Evolutionary conservation across 805 yeast species (phyloP).

Genomic region (Ogataea trehaloabstinens): DNA sequence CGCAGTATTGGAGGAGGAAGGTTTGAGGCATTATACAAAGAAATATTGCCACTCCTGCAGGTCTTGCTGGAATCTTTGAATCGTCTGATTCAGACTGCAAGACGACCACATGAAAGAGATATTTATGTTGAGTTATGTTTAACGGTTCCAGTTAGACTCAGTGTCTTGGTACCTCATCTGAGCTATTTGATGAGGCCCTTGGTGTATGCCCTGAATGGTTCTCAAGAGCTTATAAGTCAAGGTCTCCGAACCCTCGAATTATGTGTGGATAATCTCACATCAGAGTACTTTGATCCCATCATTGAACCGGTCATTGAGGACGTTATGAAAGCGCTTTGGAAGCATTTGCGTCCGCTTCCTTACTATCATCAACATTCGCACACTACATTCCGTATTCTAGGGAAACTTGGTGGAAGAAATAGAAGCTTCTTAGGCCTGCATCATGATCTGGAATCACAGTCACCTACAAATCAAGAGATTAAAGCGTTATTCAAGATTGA

Average conservation of each 20-base stretch:
- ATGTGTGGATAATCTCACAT: constrained; percentile 94
- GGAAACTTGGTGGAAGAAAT: constrained; percentile 95
- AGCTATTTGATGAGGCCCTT: constrained; percentile 87
- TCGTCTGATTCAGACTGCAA: constrained; percentile 75
- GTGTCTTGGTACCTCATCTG: constrained; percentile 90
- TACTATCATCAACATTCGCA: constrained; percentile 94
- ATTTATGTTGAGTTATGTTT: constrained; percentile 92
- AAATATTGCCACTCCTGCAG: constrained; percentile 87
- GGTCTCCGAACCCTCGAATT: constrained; percentile 92
- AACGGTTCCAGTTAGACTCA: constrained; percentile 92
- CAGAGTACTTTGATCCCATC: constrained; percentile 95
- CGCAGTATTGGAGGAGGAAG: constrained; percentile 97
- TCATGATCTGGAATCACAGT: constrained; percentile 54
- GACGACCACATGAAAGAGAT: constrained; percentile 88
- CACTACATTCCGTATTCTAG: constrained; percentile 87
- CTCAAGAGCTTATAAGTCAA: constrained; percentile 89
- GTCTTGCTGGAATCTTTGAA: constrained; percentile 83
- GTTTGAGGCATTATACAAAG: constrained; percentile 88
- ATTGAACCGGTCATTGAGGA: constrained; percentile 95
- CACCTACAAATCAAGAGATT: constrained; percentile 60
- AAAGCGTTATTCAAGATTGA: constrained; percentile 67
- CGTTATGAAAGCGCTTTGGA: constrained; percentile 91
- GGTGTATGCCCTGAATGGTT: constrained; percentile 84
- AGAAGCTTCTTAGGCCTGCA: constrained; percentile 81
- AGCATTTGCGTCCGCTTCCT: constrained; percentile 86